Evolutionary conservation across 352 stramenopile genomes (phyloP), one percentile per base, ranked within the genome.

Genomic region (Globisporangium ultimum): DNA sequence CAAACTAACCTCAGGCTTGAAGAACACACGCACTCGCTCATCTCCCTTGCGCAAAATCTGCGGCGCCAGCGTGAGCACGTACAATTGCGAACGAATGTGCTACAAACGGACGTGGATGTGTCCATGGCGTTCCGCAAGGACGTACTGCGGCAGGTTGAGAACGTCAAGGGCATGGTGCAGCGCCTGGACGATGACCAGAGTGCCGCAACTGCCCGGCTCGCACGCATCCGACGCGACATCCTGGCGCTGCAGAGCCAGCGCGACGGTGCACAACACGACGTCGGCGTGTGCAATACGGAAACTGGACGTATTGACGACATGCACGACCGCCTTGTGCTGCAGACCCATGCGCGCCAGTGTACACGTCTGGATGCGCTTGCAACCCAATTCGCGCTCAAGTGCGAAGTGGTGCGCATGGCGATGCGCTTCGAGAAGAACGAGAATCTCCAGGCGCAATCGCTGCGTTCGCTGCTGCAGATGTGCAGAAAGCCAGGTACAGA

Each of bases 371-470:
- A 48, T 36, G 40, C 24, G 4, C 40, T 24, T 10, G 62, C 64
- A 1, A 22, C 67, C 21, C 28, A 28, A 0, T 63, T 72, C 32
- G 42, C 63, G 17, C 49, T 71, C 15, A 71, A 68, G 36, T 72
- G 67, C 50, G 70, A 78, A 53, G 59, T 67, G 48, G 38, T 78
- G 14, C 50, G 54, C 2, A 46, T 75, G 48, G 36, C 63, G 48
- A 64, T 58, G 3, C 70, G 60, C 48, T 72, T 72, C 51, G 50
- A 58, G 10, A 40, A 32, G n/a, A 70, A 72, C 28, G 64, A 68
- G 17, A 34, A 14, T 9, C 45, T 78, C 34, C 70, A 73, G 54
- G 47, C 51, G 42, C 49, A 60, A 53, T 49, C 64, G 18, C 15
- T 78, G 46, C 54, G 60, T 11, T 61, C 70, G 0, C 57, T 43